Evolutionary conservation across 2,329 filamentous ascomycete genomes (phyloP).

Genomic region (Podosphaera fusca): DNA sequence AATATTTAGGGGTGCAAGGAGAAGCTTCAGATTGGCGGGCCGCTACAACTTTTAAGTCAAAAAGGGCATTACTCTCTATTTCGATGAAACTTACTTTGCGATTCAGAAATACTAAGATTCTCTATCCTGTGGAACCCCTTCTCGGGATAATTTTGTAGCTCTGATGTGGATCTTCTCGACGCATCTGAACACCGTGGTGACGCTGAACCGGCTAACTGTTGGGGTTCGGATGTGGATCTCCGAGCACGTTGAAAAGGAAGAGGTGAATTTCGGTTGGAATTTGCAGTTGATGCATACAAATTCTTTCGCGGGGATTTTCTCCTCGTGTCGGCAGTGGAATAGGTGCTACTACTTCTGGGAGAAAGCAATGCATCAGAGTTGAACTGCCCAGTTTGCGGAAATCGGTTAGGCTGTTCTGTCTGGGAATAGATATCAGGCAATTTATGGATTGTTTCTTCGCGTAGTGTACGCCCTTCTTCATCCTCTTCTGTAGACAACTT

Average conservation of each 20-base stretch:
- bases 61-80: background rate
- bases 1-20: background rate
- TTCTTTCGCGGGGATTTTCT: background rate
- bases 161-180: background rate
- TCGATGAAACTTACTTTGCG: background rate
- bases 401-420: background rate
- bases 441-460: background rate
- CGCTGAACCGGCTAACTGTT: background rate
- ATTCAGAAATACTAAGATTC: background rate
- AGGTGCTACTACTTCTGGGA: background rate
- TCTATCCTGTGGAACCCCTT: background rate
- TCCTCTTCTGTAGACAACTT: background rate
- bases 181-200: background rate
- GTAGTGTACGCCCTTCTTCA: background rate
- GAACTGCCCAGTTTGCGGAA: background rate
- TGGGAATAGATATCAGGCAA: background rate
- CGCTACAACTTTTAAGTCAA: background rate
- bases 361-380: background rate
- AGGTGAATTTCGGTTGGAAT: background rate
- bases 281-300: background rate
- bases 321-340: background rate
- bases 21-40: background rate
- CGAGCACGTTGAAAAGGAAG: background rate
- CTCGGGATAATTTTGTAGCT: background rate
- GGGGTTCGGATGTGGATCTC: background rate